A percentile compares a stretch with the other conserved stretches of the same genome.
Conservation (phyloP, 345 rosid species). For the Boechera retrofracta region DNA sequence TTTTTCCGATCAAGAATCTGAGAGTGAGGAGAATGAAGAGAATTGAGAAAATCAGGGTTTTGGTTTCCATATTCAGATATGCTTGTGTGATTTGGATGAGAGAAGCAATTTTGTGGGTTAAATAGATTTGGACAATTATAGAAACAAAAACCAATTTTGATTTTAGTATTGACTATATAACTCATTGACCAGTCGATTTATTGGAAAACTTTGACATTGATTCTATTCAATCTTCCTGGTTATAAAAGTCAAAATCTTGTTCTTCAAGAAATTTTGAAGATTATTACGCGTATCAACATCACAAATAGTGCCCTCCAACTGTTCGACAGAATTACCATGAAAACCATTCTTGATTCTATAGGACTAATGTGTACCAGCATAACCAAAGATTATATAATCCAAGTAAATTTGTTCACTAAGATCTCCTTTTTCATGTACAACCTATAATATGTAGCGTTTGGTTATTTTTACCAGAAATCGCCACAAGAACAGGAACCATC, state of each 20-base stretch:
- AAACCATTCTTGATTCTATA: neutral
- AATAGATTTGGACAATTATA: constrained; percentile 1
- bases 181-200: neutral
- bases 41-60: constrained; percentile 16
- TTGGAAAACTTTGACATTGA: too few relatives aligned
- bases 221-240: neutral
- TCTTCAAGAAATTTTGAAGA: constrained; percentile 4
- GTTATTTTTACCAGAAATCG: constrained; percentile 62
- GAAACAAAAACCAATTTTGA: constrained; percentile 1
- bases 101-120: neutral
- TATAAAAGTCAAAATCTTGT: constrained; percentile 4
- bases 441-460: neutral
- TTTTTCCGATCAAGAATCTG: constrained; percentile 3
- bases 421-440: constrained; percentile 9
- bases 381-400: too few relatives aligned
- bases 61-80: constrained; percentile 26
- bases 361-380: too few relatives aligned
- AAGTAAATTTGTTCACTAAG: neutral
- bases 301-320: neutral
- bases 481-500: constrained; percentile 76
- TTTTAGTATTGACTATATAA: neutral
- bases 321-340: neutral
- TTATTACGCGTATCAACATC: neutral
- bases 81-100: neutral
- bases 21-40: constrained; percentile 19